Base-by-base conservation (phyloP, 176 grass and related monocot species). In the Carex parvula region DNA sequence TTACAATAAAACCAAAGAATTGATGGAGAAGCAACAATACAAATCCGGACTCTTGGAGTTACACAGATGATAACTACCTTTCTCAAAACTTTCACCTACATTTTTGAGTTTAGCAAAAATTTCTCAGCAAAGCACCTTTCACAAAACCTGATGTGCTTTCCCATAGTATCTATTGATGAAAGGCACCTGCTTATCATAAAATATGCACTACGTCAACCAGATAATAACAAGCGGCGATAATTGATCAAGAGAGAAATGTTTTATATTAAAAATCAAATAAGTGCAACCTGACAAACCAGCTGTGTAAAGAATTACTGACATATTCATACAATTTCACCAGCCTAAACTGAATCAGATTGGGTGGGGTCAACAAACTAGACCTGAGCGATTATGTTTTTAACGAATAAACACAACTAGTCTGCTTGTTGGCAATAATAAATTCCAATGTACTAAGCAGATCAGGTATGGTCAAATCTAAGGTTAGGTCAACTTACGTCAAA, bases 101-200 rank as follows among this genome's bases (percentile, higher is more conserved):
- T 53, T 55, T 54, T 78, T 55, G 4, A 11, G 12, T 46, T 5
- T 16, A 48, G 30, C 18, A 54, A 52, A 76, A 8, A 12, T 22
- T 76, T 76, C 21, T 76, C 16, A 50, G 33, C 21, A 4, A 4
- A 59, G 6, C 11, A 3, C 44, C 16, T 5, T 41, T 84, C 88
- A 95, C 90, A 92, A 86, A 65, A 97, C 63, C 53, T 72, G 73
- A 77, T 97, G 94, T 12, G 90, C 87, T 1, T 92, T 18, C 63
- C 90, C 85, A 53, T 97, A 97, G 48, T 94, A 94, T 89, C 94
- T 92, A 24, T 97, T 97, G 60, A 92, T 94, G 81, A 89, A 94
- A 15, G 9, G 57, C 1, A 84, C 76, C 94, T 97, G 88, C 84
- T 68, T 42, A 85, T 74, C 59, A 26, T 57, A 82, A 33, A 14